A percentile compares a stretch with the other conserved stretches of the same genome.
Evolutionary conservation across 495 filamentous ascomycete genomes (phyloP).

Genomic region (Aspergillus carlsbadensis): DNA sequence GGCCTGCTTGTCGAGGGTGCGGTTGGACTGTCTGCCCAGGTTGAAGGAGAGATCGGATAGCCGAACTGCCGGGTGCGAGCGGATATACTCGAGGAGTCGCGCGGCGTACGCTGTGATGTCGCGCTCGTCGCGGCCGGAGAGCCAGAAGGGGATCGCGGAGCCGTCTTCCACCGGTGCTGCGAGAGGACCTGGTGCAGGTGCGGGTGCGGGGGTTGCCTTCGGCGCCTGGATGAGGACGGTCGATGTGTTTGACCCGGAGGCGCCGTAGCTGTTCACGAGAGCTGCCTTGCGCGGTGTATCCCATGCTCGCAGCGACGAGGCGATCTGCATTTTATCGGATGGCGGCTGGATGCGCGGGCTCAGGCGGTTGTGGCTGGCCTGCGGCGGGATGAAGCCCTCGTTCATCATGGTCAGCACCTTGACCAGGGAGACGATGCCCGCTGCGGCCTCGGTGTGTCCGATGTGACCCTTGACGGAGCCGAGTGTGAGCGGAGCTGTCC

Average conservation of each 20-base stretch:
- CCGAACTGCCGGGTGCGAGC: constrained; percentile 29
- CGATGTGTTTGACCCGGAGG: constrained; percentile 41
- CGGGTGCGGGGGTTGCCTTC: constrained; percentile 5
- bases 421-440: constrained; percentile 44
- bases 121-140: not conserved
- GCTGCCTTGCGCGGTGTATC: constrained; percentile 27
- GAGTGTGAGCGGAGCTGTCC: constrained; percentile 12
- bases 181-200: constrained; percentile 4
- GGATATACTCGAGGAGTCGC: not conserved
- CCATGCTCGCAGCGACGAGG: constrained; percentile 30
- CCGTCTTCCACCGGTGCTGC: constrained; percentile 23
- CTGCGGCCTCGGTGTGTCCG: constrained; percentile 47
- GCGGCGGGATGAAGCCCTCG: constrained; percentile 35
- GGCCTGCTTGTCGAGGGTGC: constrained; percentile 27
- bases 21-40: constrained; percentile 34
- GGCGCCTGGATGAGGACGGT: constrained; percentile 26
- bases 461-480: constrained; percentile 48
- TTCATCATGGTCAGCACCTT: constrained; percentile 47
- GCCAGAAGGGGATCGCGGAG: constrained; percentile 3
- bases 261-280: constrained; percentile 47
- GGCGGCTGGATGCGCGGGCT: not conserved
- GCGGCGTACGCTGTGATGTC: not conserved
- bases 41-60: constrained; percentile 35
- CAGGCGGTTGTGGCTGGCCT: constrained; percentile 21
- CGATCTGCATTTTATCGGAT: constrained; percentile 21